phyloP scores from a whole-genome alignment of 345 rosid genomes.

The Hibiscus syriacus region DNA sequence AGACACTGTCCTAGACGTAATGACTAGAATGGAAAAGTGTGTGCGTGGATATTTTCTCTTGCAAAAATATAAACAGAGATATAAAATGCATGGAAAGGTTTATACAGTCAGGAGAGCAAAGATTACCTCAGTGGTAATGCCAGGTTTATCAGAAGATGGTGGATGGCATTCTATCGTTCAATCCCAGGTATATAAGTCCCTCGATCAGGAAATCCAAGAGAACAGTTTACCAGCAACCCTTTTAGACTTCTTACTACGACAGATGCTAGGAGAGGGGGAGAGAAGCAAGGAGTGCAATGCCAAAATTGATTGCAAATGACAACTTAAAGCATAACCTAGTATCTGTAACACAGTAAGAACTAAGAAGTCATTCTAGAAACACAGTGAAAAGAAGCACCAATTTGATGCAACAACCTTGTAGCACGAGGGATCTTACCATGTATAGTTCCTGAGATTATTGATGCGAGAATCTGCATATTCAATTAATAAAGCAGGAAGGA shows the following conservation, averaged over 20 bases:
- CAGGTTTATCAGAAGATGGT: conserved; percentile 4
- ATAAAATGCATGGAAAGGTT: neutral
- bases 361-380: neutral
- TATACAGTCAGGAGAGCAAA: neutral
- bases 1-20: neutral
- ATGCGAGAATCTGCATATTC: conserved; percentile 9
- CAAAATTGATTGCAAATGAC: neutral
- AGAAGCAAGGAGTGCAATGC: neutral
- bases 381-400: neutral
- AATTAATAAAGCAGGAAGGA: conserved; percentile 12
- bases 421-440: neutral
- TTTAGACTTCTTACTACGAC: neutral
- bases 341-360: neutral
- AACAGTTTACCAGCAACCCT: neutral
- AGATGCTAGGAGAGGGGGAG: neutral
- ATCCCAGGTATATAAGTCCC: neutral
- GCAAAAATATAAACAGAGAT: neutral
- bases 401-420: neutral
- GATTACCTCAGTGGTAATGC: conserved; percentile 4
- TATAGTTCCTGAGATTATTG: neutral
- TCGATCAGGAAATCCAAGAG: neutral
- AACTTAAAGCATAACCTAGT: neutral
- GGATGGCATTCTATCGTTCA: neutral
- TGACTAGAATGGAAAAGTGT: too few species aligned
- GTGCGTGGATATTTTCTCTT: neutral